phyloP scores from a whole-genome alignment of 1,139 yeast species.

The Williopsis jadinii region DNA sequence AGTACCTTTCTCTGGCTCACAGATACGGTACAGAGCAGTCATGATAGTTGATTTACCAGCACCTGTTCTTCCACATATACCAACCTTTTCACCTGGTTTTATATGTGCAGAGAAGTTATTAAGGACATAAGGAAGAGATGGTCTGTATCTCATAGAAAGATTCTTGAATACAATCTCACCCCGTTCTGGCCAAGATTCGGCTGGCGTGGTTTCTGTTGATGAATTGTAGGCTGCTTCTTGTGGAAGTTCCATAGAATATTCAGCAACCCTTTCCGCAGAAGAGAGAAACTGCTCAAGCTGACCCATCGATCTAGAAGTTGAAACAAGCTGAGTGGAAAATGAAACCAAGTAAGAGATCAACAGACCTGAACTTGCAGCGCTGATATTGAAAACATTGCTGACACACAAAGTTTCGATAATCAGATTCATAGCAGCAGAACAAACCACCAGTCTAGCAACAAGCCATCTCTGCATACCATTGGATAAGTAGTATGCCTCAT shows the following conservation, averaged over 20 bases:
- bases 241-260: constrained; percentile 60
- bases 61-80: constrained; percentile 62
- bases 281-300: constrained; percentile 73
- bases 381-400: constrained; percentile 49
- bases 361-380: constrained; percentile 66
- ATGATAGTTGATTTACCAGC: constrained; percentile 58
- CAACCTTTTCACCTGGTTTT: constrained; percentile 36
- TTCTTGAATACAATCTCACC: constrained; percentile 53
- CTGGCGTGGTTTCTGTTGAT: constrained; percentile 44
- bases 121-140: constrained; percentile 67
- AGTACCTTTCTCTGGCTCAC: constrained; percentile 38
- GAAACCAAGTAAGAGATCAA: constrained; percentile 52
- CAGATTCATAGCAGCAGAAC: constrained; percentile 35
- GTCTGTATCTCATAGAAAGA: constrained; percentile 64
- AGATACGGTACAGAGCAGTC: constrained; percentile 47
- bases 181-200: constrained; percentile 50
- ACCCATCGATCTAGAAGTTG: constrained; percentile 45
- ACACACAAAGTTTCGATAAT: constrained; percentile 53
- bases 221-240: constrained; percentile 50
- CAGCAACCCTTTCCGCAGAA: constrained; percentile 67
- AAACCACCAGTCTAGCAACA: constrained; percentile 40
- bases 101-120: constrained; percentile 38
- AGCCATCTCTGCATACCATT: constrained; percentile 57
- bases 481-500: constrained; percentile 48
- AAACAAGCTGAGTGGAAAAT: constrained; percentile 41